Conservation (phyloP, 2,329 filamentous ascomycete genomes). For the Colletotrichum cuscutae region DNA sequence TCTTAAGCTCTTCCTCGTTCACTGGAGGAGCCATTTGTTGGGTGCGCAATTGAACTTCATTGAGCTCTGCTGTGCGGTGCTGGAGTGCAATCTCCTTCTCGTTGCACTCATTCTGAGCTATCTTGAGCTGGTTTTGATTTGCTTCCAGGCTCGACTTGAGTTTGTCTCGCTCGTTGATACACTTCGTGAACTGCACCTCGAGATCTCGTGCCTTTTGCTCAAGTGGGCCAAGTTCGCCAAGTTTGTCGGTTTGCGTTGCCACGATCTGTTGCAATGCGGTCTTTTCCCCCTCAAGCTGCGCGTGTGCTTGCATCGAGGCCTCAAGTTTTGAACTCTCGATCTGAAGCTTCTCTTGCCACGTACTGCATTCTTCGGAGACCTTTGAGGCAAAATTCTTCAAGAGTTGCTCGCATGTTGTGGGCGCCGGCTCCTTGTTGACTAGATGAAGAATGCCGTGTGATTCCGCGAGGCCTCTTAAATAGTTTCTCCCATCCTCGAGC, state of each 20-base stretch:
- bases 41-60: not conserved
- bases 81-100: conserved; percentile 2
- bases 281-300: conserved; percentile 3
- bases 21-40: not conserved
- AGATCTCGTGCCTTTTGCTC: not conserved
- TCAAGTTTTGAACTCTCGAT: not conserved
- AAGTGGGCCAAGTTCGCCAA: not conserved
- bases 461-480: not conserved
- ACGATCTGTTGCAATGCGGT: not conserved
- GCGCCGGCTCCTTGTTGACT: not conserved
- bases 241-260: not conserved
- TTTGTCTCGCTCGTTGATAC: not conserved
- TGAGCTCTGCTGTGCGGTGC: not conserved
- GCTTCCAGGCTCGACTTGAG: not conserved
- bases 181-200: not conserved
- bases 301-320: not conserved
- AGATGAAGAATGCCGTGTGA: not conserved
- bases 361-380: not conserved
- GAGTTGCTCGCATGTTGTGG: not conserved
- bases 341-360: not conserved
- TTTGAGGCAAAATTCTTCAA: not conserved
- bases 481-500: not conserved
- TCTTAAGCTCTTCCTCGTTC: not conserved
- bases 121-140: not conserved
- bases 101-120: not conserved